Evolutionary conservation across 768 basidiomycete species (phyloP).

Genomic region (Suillus tomentosus): DNA sequence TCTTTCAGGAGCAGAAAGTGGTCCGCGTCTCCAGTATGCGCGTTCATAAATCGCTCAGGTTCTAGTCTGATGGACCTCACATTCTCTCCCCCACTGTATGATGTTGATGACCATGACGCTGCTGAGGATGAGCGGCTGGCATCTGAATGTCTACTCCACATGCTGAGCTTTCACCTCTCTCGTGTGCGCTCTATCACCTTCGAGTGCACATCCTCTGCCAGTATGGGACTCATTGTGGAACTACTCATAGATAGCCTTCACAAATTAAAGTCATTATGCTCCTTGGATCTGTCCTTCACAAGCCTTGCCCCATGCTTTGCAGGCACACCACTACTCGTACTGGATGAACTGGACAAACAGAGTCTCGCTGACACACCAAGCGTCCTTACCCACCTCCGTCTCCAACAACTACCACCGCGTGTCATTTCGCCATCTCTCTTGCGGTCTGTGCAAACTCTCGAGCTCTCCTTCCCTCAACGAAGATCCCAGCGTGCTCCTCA

Average conservation of each 20-base stretch:
- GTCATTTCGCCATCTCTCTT: conserved; percentile 40
- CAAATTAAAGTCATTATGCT: conserved; percentile 25
- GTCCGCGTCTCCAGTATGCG: conserved; percentile 24
- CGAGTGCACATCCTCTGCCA: conserved; percentile 31
- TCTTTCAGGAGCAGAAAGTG: conserved; percentile 29
- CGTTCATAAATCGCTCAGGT: conserved; percentile 40
- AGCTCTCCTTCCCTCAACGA: conserved; percentile 42
- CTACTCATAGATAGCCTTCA: conserved; percentile 20
- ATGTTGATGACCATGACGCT: conserved; percentile 18
- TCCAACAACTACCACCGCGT: conserved; percentile 44
- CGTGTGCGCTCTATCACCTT: conserved; percentile 38
- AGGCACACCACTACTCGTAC: conserved; percentile 27
- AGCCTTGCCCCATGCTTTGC: conserved; percentile 29
- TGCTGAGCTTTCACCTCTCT: conserved; percentile 24
- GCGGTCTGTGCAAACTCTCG: conserved; percentile 42
- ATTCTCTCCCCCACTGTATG: conserved; percentile 29
- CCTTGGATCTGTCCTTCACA: conserved; percentile 31
- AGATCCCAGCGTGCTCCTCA: conserved; percentile 29
- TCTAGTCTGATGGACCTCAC: conserved; percentile 37
- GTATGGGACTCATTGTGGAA: conserved; percentile 31
- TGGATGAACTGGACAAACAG: conserved; percentile 21
- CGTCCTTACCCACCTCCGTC: conserved; percentile 36
- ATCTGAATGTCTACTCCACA: conserved; percentile 27
- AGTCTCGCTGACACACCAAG: conserved; percentile 9
- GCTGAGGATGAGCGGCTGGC: conserved; percentile 19